A percentile compares a stretch with the other conserved stretches of the same genome.
Evolutionary conservation across 768 basidiomycete genomes (phyloP).

Genomic region (Lyophyllum decastes): DNA sequence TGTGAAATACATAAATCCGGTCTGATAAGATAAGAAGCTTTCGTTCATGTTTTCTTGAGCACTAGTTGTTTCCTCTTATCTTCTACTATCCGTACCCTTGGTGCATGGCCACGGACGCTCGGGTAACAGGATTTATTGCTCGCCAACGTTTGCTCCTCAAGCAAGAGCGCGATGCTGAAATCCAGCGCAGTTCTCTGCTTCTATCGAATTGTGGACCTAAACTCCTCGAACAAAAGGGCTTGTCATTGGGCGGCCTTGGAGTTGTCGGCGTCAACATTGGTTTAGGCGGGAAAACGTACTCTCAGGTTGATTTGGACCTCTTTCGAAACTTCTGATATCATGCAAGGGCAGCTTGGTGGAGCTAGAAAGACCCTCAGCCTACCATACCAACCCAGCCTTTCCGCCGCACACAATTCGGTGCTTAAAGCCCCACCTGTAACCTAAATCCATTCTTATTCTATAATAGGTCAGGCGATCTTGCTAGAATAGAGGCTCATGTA

Average conservation of each 20-base stretch:
- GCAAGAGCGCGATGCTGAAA: constrained; percentile 81
- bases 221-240: constrained; percentile 85
- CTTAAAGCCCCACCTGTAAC: constrained; percentile 9
- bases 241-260: constrained; percentile 76
- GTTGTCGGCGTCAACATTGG: constrained; percentile 76
- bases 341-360: constrained; percentile 74
- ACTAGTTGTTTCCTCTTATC: too few relatives aligned
- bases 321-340: constrained; percentile 20
- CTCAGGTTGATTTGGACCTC: background rate
- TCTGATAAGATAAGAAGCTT: too few relatives aligned
- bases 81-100: background rate
- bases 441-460: constrained; percentile 10
- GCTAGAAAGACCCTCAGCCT: constrained; percentile 80
- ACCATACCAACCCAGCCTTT: constrained; percentile 68
- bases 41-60: too few relatives aligned
- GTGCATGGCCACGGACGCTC: constrained; percentile 32
- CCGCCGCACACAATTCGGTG: constrained; percentile 88
- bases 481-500: constrained; percentile 77
- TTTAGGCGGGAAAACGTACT: constrained; percentile 89
- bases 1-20: too few relatives aligned
- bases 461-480: constrained; percentile 82
- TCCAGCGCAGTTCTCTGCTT: constrained; percentile 75
- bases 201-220: constrained; percentile 82
- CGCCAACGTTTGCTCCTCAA: constrained; percentile 68
- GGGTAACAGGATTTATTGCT: constrained; percentile 60